These are phyloP conservation scores for Alectoria sarmentosa DNA, from an alignment of 495 filamentous ascomycete species.

Conservation along the genomic window DNA sequence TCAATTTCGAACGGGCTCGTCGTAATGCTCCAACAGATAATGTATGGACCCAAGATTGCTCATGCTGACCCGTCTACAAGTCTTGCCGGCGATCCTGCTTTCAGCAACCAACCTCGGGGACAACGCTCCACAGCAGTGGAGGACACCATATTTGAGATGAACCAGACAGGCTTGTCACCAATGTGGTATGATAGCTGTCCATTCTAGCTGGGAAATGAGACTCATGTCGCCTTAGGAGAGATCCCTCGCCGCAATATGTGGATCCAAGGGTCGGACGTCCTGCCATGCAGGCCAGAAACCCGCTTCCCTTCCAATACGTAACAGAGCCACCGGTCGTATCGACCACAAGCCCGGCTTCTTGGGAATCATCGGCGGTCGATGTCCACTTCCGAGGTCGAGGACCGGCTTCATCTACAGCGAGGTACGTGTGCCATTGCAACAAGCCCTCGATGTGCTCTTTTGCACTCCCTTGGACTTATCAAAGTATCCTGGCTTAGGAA, in stretches of 20 bases:
- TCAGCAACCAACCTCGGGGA: not conserved
- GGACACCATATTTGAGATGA: not conserved
- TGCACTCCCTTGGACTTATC: no score
- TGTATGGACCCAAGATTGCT: not conserved
- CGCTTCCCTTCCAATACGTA: slow-evolving; percentile 1
- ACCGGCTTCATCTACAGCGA: not conserved
- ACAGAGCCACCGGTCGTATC: not conserved
- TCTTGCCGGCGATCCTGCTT: not conserved
- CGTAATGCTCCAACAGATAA: not conserved
- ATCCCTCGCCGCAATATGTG: not conserved
- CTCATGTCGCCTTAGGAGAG: not conserved
- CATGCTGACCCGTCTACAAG: not conserved
- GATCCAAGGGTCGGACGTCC: slow-evolving; percentile 1
- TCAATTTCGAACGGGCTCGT: not conserved
- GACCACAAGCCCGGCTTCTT: not conserved
- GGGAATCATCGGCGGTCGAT: not conserved
- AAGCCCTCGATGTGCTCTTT: not conserved
- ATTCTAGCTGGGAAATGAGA: not conserved
- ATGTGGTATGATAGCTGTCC: not conserved
- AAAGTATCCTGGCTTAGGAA: not conserved
- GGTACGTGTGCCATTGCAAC: not conserved
- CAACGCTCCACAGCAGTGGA: not conserved
- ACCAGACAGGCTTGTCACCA: not conserved
- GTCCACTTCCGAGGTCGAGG: not conserved
- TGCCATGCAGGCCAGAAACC: not conserved